Evolutionary conservation across 164 flowering plant genomes (phyloP), one percentile per base, ranked within the genome.

Genomic region (Euptelea pleiosperma): DNA sequence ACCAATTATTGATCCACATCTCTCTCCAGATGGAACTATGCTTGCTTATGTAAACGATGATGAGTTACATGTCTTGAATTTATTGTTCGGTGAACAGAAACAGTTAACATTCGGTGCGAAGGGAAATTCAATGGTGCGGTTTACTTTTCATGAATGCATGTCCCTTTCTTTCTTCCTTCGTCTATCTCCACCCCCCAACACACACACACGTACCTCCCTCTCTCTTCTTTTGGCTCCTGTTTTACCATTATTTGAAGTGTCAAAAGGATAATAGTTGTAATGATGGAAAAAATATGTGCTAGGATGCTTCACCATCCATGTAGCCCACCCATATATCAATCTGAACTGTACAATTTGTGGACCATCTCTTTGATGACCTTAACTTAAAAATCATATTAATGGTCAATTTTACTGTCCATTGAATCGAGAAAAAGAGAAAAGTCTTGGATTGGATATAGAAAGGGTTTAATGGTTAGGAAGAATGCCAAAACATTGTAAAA

Each of bases 11-110:
- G 98, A 93, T 76, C 94, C 96, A 42, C 91, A 84, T 69, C 72
- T 89, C 26, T 93, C 98, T 35, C 94, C 96, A 25, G 91, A 86
- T 82, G 91, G 98, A 44, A 72, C 73, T 46, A 82, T 84, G 96
- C 84, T 93, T 66, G 82, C 94, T 19, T 89, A 72, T 61, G 86
- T 89, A 28, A 86, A 77, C 69, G 85, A 85, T 55, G 15, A 64
- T 56, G 91, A 92, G 70, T 62, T 92, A 60, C 79, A 83, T 68
- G 92, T 84, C 58, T 51, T 82, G 46, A 77, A 82, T 62, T 73
- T 87, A 48, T 55, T 75, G 55, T 35, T 43, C 70, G 76, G 80
- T 39, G 79, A 78, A 67, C 44, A 71, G 4, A 82, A 66, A 65
- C 90, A 75, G 55, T 57, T 89, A 63, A 89, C 97, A 6, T 53